phyloP scores from a whole-genome alignment of 1,284 basidiomycete species.

The Rhodotorula sp. region DNA sequence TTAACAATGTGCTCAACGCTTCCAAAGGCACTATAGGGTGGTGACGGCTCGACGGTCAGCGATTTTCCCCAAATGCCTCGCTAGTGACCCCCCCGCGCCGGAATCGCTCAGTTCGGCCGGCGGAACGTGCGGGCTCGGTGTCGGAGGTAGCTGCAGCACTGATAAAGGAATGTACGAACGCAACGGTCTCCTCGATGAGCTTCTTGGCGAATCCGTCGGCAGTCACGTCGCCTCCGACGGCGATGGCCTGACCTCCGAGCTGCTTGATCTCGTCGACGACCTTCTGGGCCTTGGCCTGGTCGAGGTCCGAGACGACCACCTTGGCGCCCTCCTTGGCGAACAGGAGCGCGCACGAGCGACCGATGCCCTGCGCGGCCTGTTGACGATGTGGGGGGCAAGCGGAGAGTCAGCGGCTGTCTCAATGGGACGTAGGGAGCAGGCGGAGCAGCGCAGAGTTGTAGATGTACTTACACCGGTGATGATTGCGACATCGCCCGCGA shows the following conservation, averaged over 20 bases:
- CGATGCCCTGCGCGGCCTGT: constrained; percentile 74
- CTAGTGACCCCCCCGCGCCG: not conserved
- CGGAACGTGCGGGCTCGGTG: not conserved
- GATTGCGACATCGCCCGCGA: constrained; percentile 77
- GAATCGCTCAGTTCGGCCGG: not conserved
- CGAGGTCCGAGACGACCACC: constrained; percentile 67
- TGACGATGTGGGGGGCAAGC: not conserved
- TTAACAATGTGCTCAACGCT: constrained; percentile 79
- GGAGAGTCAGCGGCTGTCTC: no score
- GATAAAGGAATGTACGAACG: constrained; percentile 54
- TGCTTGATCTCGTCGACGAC: constrained; percentile 74
- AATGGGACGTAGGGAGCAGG: no score
- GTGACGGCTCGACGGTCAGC: not conserved
- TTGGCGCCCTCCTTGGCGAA: constrained; percentile 84
- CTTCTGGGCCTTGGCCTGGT: constrained; percentile 57
- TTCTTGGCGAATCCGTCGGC: constrained; percentile 78
- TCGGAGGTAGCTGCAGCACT: not conserved
- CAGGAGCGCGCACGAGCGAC: constrained; percentile 67
- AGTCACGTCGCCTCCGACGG: constrained; percentile 70
- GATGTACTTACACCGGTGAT: constrained; percentile 64
- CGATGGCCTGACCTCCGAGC: constrained; percentile 69
- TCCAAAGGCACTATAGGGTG: constrained; percentile 62
- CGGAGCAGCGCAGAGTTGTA: not conserved
- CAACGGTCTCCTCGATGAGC: constrained; percentile 71
- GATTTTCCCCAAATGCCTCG: no score